Percentiles rank a stretch among this genome's conserved stretches.
phyloP scores from a whole-genome alignment of 352 stramenopile genomes.

The Globisporangium heterothallicum region DNA sequence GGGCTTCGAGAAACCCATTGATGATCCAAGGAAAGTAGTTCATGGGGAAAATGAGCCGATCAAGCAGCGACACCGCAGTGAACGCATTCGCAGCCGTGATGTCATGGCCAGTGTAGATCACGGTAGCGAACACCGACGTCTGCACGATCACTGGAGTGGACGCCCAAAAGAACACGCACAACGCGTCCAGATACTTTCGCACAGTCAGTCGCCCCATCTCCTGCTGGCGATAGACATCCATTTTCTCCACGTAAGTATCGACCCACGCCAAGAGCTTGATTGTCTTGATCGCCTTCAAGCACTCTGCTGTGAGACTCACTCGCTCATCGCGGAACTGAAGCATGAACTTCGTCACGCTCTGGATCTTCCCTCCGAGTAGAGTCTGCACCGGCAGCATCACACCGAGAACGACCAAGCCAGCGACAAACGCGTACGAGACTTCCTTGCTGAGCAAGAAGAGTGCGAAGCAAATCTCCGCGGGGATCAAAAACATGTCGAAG shows the following conservation, averaged over 20 bases:
- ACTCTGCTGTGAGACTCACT: conserved; percentile 60
- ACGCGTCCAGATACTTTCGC: conserved; percentile 86
- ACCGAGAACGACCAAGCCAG: conserved; percentile 62
- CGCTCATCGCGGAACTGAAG: conserved; percentile 79
- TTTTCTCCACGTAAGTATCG: conserved; percentile 32
- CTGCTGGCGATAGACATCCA: conserved; percentile 39
- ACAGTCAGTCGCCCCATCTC: conserved; percentile 68
- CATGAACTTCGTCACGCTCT: conserved; percentile 60
- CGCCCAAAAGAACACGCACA: conserved; percentile 90
- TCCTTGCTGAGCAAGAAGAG: conserved; percentile 67
- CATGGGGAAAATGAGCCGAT: conserved; percentile 88
- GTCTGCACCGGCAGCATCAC: conserved; percentile 87
- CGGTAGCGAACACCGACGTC: conserved; percentile 72
- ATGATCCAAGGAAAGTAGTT: conserved; percentile 92
- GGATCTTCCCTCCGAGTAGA: conserved; percentile 69
- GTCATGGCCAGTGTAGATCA: conserved; percentile 65
- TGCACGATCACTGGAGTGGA: conserved; percentile 85
- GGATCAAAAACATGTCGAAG: conserved; percentile 82
- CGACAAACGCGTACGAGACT: conserved; percentile 82
- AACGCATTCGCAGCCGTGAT: conserved; percentile 80
- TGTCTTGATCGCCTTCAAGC: conserved; percentile 62
- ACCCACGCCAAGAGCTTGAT: conserved; percentile 81
- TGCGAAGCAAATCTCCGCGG: conserved; percentile 66
- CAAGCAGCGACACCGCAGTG: conserved; percentile 80
- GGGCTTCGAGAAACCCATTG: conserved; percentile 83